A percentile compares a stretch with the other conserved stretches of the same genome.
phyloP scores from a whole-genome alignment of 345 rosid species.

The Cardiospermum halicacabum region DNA sequence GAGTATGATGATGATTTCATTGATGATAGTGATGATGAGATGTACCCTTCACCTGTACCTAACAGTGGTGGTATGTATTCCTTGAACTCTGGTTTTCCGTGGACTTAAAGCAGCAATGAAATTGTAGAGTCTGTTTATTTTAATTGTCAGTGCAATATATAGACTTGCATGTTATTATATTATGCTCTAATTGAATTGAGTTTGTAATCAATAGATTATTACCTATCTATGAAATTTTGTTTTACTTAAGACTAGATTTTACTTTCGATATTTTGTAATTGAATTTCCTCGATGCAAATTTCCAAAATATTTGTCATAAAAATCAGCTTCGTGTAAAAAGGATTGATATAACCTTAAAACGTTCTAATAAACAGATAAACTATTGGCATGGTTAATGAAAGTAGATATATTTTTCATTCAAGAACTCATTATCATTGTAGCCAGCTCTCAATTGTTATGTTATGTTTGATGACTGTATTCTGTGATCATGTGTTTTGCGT shows the following conservation, averaged over 20 bases:
- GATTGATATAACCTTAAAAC: not conserved
- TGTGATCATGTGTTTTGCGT: not conserved
- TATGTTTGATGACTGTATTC: not conserved
- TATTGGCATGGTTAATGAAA: not conserved
- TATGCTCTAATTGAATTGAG: not conserved
- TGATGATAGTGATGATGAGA: slow-evolving; percentile 37
- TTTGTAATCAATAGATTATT: not conserved
- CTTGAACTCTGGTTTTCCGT: not conserved
- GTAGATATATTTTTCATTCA: too few relatives aligned
- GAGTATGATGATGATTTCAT: slow-evolving; percentile 45
- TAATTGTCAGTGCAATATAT: not conserved
- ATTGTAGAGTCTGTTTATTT: not conserved
- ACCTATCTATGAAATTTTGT: not conserved
- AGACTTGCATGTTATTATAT: not conserved
- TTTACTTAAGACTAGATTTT: not conserved
- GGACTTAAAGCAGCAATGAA: not conserved
- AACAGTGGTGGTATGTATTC: slow-evolving; percentile 71
- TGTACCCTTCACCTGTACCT: slow-evolving; percentile 37
- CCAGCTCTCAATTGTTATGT: not conserved
- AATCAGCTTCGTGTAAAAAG: not conserved
- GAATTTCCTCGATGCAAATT: not conserved
- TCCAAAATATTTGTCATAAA: not conserved
- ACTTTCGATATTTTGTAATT: not conserved
- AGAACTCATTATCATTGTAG: too few relatives aligned
- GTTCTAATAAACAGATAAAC: not conserved